Base-by-base conservation (phyloP, 169 alveolate species). In the Plasmodium billcollinsi region DNA sequence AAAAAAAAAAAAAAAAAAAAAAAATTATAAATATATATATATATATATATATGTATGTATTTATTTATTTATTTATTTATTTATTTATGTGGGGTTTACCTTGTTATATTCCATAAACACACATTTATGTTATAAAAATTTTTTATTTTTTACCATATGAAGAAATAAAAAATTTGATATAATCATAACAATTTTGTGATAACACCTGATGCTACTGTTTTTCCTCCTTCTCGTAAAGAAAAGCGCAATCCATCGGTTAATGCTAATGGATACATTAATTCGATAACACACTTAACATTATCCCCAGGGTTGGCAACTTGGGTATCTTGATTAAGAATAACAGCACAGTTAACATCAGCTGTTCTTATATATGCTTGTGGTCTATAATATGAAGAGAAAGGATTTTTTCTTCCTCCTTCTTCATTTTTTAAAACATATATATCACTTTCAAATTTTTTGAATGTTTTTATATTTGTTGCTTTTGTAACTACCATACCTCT, bases 341-440 rank as follows among this genome's bases (percentile, higher is more conserved):
- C 95, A 21, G 97, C 93, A 78, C 97, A 97, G 52, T 98, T 95
- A 50, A 96, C 94, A 93, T 98, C 99, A 7, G 99, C 99, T 14
- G 99, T 98, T 78, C 99, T 93, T 50, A 97, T 94, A 93, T 96
- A 98, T 61, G 98, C 97, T 92, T 98, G 98, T 24, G 99, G 99
- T 59, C 98, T 91, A 93, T 97, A 98, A 74, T 98, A 97, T 62
- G 98, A 91, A 78, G 96, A 96, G 94, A 98, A 98, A 14, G 99
- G 99, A 76, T 97, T 97, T 90, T 96, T 96, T 62, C 99, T 89
- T 12, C 99, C 99, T 20, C 99, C 99, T 93, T 98, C 99, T 43
- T 97, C 99, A 73, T 96, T 95, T 72, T 95, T 98, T 59, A 97
- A 94, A 61, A 98, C 95, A 93, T 98, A 98, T 21, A 97, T 86